These are phyloP conservation scores for Sarocladium brachiariae DNA, from an alignment of 2,329 filamentous ascomycete species.

Conservation along the genomic window DNA sequence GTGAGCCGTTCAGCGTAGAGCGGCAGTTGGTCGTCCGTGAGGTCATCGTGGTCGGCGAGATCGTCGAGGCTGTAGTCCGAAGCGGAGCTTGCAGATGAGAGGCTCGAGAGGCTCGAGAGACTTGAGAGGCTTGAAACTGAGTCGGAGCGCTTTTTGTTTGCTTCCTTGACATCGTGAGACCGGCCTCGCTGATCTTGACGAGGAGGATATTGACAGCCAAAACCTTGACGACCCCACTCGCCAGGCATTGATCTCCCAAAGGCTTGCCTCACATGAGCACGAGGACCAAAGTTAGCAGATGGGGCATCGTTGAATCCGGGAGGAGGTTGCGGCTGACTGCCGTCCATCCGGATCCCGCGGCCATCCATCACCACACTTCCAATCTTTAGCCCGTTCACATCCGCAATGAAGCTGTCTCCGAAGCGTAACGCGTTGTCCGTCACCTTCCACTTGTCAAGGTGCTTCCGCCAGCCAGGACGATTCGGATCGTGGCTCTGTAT, in stretches of 20 bases:
- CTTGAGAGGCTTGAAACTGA: slow-evolving; percentile 27
- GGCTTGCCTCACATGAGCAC: background rate
- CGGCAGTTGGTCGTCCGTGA: slow-evolving; percentile 42
- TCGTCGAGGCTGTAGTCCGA: slow-evolving; percentile 42
- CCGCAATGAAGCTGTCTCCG: slow-evolving; percentile 36
- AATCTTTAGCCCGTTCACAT: slow-evolving; percentile 39
- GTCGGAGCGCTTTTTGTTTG: slow-evolving; percentile 15
- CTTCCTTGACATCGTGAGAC: background rate
- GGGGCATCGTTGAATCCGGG: slow-evolving; percentile 9
- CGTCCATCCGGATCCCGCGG: slow-evolving; percentile 26
- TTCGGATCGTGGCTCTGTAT: slow-evolving; percentile 11
- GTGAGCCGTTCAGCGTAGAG: slow-evolving; percentile 36
- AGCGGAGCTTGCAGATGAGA: slow-evolving; percentile 27
- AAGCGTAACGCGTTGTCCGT: slow-evolving; percentile 36
- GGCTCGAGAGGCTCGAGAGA: slow-evolving; percentile 16
- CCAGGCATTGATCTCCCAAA: slow-evolving; percentile 10
- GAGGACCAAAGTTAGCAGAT: background rate
- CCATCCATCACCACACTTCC: slow-evolving; percentile 36
- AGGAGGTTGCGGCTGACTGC: background rate
- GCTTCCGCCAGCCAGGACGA: slow-evolving; percentile 10
- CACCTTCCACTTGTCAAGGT: slow-evolving; percentile 30
- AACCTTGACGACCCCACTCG: slow-evolving; percentile 1
- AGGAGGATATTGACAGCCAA: background rate
- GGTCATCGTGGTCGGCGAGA: slow-evolving; percentile 46
- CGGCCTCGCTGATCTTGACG: background rate